Percentiles rank a stretch among this genome's conserved stretches.
Evolutionary conservation across 2,329 filamentous ascomycete genomes (phyloP).

Genomic region (Phyllosticta citriasiana): DNA sequence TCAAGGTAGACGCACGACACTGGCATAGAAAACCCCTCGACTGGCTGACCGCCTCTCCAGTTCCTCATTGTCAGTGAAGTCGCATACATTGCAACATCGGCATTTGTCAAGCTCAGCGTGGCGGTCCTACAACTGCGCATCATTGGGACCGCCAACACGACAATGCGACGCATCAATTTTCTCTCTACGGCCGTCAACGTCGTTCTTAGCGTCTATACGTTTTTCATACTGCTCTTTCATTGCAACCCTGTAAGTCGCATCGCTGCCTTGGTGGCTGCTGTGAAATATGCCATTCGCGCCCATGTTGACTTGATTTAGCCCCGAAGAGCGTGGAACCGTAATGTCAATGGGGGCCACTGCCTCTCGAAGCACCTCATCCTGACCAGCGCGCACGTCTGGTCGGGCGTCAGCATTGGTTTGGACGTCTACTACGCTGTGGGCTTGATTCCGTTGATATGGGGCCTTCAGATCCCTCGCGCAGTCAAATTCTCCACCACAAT

Average conservation of each 20-base stretch:
- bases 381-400: background rate
- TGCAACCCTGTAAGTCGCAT: background rate
- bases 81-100: background rate
- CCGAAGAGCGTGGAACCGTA: background rate
- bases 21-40: no score
- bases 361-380: background rate
- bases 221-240: background rate
- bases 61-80: background rate
- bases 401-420: background rate
- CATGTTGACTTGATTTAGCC: background rate
- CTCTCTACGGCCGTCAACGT: background rate
- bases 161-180: constrained; percentile 1
- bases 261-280: no score
- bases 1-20: background rate
- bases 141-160: background rate
- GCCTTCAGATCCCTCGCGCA: background rate
- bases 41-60: background rate
- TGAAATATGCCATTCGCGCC: no score
- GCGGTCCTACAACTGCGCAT: constrained; percentile 1
- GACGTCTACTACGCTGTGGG: constrained; percentile 6
- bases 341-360: background rate
- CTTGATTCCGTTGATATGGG: constrained; percentile 4
- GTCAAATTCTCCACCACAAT: background rate
- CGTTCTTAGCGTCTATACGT: background rate
- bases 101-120: constrained; percentile 4